A percentile compares a stretch with the other conserved stretches of the same genome.
These are phyloP conservation scores for Saccharum officinarum DNA, from an alignment of 176 grass and related monocot species.

Conservation along the genomic window DNA sequence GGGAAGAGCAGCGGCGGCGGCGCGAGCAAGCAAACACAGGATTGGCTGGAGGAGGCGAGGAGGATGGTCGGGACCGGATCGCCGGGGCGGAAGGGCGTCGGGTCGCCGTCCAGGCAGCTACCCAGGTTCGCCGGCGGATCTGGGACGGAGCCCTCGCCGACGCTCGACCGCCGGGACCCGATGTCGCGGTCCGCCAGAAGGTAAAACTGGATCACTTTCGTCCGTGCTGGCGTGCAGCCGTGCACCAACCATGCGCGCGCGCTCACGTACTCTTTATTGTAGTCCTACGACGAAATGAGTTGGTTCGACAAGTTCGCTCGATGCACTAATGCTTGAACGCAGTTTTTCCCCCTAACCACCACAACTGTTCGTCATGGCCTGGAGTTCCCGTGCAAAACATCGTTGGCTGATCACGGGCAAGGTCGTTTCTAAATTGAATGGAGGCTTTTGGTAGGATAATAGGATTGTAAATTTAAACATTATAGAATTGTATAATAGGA, in stretches of 20 bases:
- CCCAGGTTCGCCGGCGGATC: conserved; percentile 49
- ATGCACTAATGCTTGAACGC: neutral
- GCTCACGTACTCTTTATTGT: neutral
- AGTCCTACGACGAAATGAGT: neutral
- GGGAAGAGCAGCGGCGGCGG: conserved; percentile 11
- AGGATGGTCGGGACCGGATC: conserved; percentile 54
- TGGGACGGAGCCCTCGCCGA: conserved; percentile 34
- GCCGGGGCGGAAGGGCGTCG: conserved; percentile 31
- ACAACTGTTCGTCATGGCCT: neutral
- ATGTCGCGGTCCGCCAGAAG: conserved; percentile 68
- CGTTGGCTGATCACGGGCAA: neutral
- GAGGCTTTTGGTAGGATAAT: neutral
- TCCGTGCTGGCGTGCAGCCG: too few relatives aligned
- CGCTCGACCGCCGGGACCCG: conserved; percentile 64
- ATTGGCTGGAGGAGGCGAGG: conserved; percentile 70
- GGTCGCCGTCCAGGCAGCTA: conserved; percentile 47
- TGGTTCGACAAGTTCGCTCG: neutral
- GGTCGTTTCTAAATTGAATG: neutral
- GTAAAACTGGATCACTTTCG: conserved; percentile 3
- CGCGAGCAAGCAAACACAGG: conserved; percentile 55
- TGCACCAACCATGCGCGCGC: neutral
- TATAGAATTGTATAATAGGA: too few relatives aligned
- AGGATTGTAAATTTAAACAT: too few relatives aligned
- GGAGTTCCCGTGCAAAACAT: neutral
- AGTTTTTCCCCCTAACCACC: neutral